Conservation (phyloP, 352 stramenopile genomes). For the Globisporangium recalcitrans region DNA sequence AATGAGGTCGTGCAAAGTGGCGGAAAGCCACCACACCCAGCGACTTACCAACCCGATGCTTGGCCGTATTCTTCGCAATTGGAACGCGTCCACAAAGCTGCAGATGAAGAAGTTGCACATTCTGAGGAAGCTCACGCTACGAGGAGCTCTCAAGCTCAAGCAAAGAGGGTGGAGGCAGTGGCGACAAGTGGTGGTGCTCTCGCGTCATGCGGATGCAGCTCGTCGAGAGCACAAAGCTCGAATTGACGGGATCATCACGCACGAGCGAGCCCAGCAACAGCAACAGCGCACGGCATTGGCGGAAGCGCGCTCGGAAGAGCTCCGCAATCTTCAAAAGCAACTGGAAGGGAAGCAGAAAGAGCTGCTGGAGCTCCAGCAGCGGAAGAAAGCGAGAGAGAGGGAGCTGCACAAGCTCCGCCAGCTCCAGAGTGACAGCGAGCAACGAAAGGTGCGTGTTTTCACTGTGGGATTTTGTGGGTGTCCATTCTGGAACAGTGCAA, state of each 20-base stretch:
- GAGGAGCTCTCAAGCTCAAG: background rate
- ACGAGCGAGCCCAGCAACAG: conserved; percentile 1
- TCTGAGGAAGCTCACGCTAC: conserved; percentile 7
- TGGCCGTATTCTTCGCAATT: background rate
- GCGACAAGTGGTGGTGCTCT: background rate
- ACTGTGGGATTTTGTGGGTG: too few species aligned
- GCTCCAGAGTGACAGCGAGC: conserved; percentile 8
- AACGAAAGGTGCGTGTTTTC: conserved; percentile 23
- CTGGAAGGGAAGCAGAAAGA: conserved; percentile 24
- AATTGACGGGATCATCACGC: background rate
- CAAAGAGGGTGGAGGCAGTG: conserved; percentile 14
- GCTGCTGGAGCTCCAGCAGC: conserved; percentile 7
- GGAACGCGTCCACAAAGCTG: conserved; percentile 2
- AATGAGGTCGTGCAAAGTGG: background rate
- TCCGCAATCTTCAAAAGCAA: conserved; percentile 19
- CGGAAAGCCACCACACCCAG: conserved; percentile 2
- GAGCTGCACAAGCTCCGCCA: conserved; percentile 13
- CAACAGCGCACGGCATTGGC: conserved; percentile 3
- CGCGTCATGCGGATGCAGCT: background rate
- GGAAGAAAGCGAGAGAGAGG: background rate
- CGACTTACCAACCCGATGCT: background rate
- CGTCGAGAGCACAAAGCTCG: background rate
- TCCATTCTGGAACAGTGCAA: background rate
- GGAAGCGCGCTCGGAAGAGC: conserved; percentile 17
- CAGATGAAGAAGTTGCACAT: background rate